Base-by-base conservation (phyloP, 352 stramenopile genomes). In the Pythium pyrilobum region DNA sequence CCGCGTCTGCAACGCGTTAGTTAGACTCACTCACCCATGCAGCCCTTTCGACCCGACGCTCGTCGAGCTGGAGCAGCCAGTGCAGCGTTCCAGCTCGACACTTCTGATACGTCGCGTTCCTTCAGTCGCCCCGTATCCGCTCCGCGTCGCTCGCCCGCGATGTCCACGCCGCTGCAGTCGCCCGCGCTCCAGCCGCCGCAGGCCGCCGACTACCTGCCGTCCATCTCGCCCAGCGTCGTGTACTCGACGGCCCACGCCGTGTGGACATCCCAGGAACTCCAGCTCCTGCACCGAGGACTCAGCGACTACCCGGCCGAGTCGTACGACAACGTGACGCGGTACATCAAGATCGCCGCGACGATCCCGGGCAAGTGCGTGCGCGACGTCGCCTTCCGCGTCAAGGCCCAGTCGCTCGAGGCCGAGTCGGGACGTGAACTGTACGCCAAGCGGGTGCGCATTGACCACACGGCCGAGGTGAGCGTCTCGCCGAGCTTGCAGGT, bases 311-410 rank as follows among this genome's bases (percentile, higher is more conserved):
- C 75, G 1, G 52, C 58, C 36, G 72, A 85, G 39, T 53, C 78
- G 25, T 86, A 78, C 56, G 79, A 90, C 53, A 88, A 86, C 47
- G 74, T 90, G 43, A 92, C 81, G n/a, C 73, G 79, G 9, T 92
- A 88, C 66, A 87, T 90, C 65, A 89, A 89, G 56, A 81, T 90
- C 47, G 81, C 81, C 4, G 77, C 79, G 8, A 72, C 60, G 32
- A 57, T 92, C 29, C 79, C 79, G 8, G 67, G 59, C 15, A 92
- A 89, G 51, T 85, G 73, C 48, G 79, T 89, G 11, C 79, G 81
- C 4, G 79, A 92, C 52, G 79, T 92, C 16, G 77, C 81, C 25
- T 87, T 82, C 52, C 82, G 85, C 44, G 71, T 81, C 44, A 81
- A 81, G 48, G 59, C 64, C 3, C 60, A 79, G 24, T 28, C 51